Evolutionary conservation across 208 protist genomes (phyloP).

Genomic region (Leishmania braziliensis): DNA sequence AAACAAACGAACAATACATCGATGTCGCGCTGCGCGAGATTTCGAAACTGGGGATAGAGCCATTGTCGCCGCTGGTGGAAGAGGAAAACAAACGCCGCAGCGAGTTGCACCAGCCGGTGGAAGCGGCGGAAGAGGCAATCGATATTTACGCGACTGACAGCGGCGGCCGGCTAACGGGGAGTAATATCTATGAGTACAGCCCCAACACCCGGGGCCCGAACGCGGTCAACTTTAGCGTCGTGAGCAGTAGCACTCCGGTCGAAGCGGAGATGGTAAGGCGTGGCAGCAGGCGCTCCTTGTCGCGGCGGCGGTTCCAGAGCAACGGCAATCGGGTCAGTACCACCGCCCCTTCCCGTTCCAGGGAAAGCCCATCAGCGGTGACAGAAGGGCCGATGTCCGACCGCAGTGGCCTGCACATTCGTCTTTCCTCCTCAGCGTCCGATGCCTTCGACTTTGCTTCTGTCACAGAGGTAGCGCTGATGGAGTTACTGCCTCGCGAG

Average conservation of each 20-base stretch:
- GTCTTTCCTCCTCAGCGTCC: not conserved
- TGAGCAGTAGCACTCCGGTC: not conserved
- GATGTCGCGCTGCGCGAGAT: conserved; percentile 22
- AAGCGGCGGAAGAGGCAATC: not conserved
- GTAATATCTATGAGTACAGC: not conserved
- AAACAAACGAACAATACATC: conserved; percentile 58
- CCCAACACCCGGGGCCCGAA: not conserved
- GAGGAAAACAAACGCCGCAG: not conserved
- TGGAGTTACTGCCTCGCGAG: conserved; percentile 73
- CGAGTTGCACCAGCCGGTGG: not conserved
- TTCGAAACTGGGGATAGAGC: not conserved
- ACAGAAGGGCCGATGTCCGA: not conserved
- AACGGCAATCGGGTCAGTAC: not conserved
- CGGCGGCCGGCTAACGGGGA: not conserved
- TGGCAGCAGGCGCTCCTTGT: not conserved
- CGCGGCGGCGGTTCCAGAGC: conserved; percentile 9
- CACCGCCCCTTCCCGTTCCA: not conserved
- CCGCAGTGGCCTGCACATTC: not conserved
- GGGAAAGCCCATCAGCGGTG: not conserved
- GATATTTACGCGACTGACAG: not conserved
- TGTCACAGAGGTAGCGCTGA: conserved; percentile 65
- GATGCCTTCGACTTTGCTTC: conserved; percentile 60
- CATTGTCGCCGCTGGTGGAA: not conserved
- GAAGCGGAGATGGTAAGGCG: too few species aligned
- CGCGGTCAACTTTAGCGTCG: not conserved